phyloP scores from a whole-genome alignment of 2,329 filamentous ascomycete genomes.

The Colletotrichum tofieldiae region DNA sequence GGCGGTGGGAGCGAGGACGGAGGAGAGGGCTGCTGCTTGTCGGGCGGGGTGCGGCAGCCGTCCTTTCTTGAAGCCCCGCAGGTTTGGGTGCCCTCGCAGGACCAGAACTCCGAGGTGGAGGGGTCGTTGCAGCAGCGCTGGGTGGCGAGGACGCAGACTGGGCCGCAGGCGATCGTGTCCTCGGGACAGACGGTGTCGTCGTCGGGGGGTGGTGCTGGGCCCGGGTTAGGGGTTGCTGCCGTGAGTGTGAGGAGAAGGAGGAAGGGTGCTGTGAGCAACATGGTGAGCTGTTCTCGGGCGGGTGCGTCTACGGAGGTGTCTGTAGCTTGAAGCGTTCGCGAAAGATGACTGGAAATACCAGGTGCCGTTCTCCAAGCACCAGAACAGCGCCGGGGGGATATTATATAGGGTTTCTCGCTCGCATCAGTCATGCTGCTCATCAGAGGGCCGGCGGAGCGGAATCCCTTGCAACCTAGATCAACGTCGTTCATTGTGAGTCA shows the following conservation, averaged over 20 bases:
- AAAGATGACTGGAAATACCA: not conserved
- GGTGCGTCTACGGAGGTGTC: not conserved
- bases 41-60: not conserved
- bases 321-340: not conserved
- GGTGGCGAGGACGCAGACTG: slow-evolving; percentile 15
- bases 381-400: no score
- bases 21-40: not conserved
- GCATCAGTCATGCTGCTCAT: not conserved
- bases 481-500: slow-evolving; percentile 6
- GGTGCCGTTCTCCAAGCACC: no score
- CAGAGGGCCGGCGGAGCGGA: not conserved
- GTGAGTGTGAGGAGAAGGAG: not conserved
- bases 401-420: not conserved
- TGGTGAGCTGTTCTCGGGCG: not conserved
- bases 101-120: slow-evolving; percentile 14
- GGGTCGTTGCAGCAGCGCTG: slow-evolving; percentile 10
- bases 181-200: slow-evolving; percentile 17
- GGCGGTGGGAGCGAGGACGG: not conserved
- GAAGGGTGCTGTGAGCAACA: not conserved
- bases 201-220: not conserved
- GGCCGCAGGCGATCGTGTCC: slow-evolving; percentile 14
- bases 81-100: not conserved
- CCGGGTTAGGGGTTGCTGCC: not conserved
- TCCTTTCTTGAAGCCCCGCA: not conserved
- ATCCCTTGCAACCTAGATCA: not conserved